Conservation (phyloP, 305 asterid genomes). For the Salvia sclarea region DNA sequence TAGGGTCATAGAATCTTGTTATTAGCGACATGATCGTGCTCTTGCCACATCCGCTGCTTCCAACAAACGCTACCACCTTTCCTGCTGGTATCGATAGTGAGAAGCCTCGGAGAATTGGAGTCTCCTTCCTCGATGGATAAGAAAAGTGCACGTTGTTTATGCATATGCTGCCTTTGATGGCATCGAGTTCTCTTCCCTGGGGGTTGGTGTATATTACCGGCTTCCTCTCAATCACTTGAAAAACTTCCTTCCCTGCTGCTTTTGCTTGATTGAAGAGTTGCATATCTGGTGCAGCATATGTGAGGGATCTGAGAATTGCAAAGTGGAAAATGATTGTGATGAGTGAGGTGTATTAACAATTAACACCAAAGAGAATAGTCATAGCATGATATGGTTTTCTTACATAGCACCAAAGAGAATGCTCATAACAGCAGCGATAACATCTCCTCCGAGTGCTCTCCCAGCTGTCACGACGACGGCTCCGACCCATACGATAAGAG, state of each 20-base stretch:
- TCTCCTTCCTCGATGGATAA: constrained; percentile 70
- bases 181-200: constrained; percentile 46
- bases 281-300: constrained; percentile 92
- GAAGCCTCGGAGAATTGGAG: constrained; percentile 63
- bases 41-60: constrained; percentile 86
- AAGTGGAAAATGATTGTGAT: constrained; percentile 22
- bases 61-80: constrained; percentile 72
- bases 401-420: constrained; percentile 92
- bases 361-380: not conserved
- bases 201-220: constrained; percentile 49
- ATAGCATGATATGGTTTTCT: constrained; percentile 31
- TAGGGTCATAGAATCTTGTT: constrained; percentile 72
- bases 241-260: constrained; percentile 85
- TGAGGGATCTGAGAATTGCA: constrained; percentile 65
- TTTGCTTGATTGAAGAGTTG: constrained; percentile 82
- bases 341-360: constrained; percentile 22
- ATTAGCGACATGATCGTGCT: constrained; percentile 78
- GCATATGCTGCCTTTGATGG: constrained; percentile 56
- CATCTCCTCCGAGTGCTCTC: constrained; percentile 73
- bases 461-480: constrained; percentile 66
- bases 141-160: constrained; percentile 59
- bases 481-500: constrained; percentile 86
- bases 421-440: constrained; percentile 90
- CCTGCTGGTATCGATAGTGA: constrained; percentile 84
- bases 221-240: constrained; percentile 68